These are phyloP conservation scores for Sporisorium graminicola DNA, from an alignment of 1,284 basidiomycete genomes.

Conservation along the genomic window DNA sequence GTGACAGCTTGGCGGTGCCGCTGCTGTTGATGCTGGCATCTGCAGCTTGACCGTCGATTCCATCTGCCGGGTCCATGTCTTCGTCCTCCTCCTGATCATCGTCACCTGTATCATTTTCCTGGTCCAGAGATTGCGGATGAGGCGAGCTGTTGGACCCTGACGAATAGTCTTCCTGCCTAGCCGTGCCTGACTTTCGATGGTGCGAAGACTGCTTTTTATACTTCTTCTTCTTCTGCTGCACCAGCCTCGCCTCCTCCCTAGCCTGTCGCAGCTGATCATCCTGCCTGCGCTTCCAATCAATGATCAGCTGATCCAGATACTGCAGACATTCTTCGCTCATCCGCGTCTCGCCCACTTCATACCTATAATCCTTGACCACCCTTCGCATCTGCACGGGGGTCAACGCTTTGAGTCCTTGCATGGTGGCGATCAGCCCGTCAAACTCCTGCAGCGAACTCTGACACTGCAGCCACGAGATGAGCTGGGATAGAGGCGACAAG, in stretches of 20 bases:
- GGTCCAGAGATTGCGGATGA: conserved; percentile 6
- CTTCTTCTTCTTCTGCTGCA: conserved; percentile 32
- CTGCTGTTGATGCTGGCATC: conserved; percentile 44
- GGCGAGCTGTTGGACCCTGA: background rate
- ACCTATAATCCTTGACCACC: conserved; percentile 92
- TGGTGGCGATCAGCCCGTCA: conserved; percentile 85
- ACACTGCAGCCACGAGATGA: conserved; percentile 88
- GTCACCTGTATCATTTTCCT: conserved; percentile 11
- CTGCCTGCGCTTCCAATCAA: conserved; percentile 85
- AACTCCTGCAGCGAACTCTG: conserved; percentile 76
- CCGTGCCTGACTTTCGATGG: conserved; percentile 55
- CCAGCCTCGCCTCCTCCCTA: conserved; percentile 30
- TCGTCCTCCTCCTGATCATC: conserved; percentile 17
- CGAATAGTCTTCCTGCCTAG: conserved; percentile 50
- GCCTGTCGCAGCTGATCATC: conserved; percentile 41
- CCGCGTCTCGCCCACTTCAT: conserved; percentile 88
- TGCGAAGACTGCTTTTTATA: conserved; percentile 29
- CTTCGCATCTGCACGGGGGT: conserved; percentile 96
- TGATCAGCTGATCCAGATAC: conserved; percentile 91
- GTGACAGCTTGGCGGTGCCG: conserved; percentile 29
- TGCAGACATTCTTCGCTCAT: conserved; percentile 96
- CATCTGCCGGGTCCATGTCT: conserved; percentile 2
- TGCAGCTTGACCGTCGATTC: background rate
- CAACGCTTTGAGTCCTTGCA: conserved; percentile 85
- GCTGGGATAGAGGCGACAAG: conserved; percentile 85